These are phyloP conservation scores for Pyronema domesticum DNA, from an alignment of 495 filamentous ascomycete genomes.

Conservation along the genomic window DNA sequence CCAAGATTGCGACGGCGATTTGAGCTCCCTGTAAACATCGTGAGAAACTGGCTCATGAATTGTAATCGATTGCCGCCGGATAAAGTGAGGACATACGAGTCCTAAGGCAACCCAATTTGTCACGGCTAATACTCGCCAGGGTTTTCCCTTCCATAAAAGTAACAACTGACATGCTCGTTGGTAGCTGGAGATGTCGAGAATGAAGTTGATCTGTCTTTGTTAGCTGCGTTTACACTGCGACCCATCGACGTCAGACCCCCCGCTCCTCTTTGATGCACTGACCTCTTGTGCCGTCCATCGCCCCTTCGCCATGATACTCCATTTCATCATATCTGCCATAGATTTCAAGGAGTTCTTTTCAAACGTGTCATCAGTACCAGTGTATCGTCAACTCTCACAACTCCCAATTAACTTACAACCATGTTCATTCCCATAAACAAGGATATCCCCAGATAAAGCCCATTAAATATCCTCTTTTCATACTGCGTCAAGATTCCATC, in stretches of 20 bases:
- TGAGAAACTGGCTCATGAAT: not conserved
- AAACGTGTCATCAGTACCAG: not conserved
- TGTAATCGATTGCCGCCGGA: not conserved
- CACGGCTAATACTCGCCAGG: not conserved
- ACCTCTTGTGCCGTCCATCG: constrained; percentile 15
- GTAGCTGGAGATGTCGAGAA: constrained; percentile 16
- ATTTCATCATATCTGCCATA: constrained; percentile 20
- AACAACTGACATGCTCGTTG: constrained; percentile 12
- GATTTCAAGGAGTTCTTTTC: constrained; percentile 18
- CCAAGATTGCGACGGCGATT: not conserved
- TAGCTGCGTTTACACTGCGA: not conserved
- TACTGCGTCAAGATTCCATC: constrained; percentile 9
- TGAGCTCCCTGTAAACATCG: not conserved
- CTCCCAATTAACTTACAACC: not conserved
- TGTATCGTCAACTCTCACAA: not conserved
- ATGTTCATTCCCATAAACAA: constrained; percentile 20
- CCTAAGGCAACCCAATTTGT: not conserved
- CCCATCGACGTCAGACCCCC: no score
- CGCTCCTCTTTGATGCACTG: not conserved
- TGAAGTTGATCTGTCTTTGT: constrained; percentile 13
- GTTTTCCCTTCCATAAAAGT: not conserved
- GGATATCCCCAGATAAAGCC: constrained; percentile 16
- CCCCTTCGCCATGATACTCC: constrained; percentile 13
- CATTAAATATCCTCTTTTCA: constrained; percentile 18
- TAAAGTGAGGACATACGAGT: not conserved